Percentiles rank a stretch among this genome's conserved stretches.
phyloP scores from a whole-genome alignment of 202 grass and related monocot species.

The Thinopyrum obtusiflorum region DNA sequence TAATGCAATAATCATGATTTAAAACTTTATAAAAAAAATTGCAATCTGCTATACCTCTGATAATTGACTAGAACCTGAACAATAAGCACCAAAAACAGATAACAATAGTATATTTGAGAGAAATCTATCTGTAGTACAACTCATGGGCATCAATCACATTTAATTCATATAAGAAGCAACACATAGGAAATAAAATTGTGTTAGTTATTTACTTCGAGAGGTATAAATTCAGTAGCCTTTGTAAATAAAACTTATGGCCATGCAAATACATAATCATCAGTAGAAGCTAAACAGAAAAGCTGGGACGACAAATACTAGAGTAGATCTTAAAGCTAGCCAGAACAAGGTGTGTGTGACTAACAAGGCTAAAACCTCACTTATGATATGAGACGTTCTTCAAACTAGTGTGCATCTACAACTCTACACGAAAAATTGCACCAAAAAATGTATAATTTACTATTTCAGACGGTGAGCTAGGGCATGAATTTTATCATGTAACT shows the following conservation, averaged over 20 bases:
- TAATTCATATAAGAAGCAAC: not conserved
- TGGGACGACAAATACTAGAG: not conserved
- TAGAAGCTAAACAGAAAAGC: conserved; percentile 6
- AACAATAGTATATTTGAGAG: not conserved
- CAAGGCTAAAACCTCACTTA: not conserved
- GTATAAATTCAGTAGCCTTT: not conserved
- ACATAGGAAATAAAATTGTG: not conserved
- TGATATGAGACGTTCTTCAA: not conserved
- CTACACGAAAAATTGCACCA: not conserved
- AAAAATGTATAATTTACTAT: not conserved
- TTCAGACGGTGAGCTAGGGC: not conserved
- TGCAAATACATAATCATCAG: not conserved
- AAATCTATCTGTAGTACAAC: not conserved
- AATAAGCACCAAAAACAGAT: not conserved
- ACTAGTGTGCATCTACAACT: not conserved
- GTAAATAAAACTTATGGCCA: not conserved
- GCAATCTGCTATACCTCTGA: not conserved
- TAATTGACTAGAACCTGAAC: conserved; percentile 25
- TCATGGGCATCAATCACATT: conserved; percentile 23
- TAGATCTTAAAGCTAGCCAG: not conserved
- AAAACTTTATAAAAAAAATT: not conserved
- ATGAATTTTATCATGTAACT: not conserved
- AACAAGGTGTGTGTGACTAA: not conserved
- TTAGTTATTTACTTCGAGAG: not conserved
- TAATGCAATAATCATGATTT: not conserved